Percentiles rank a stretch among this genome's conserved stretches.
phyloP scores from a whole-genome alignment of 176 grass and related monocot genomes.

The Oryza brachyantha region DNA sequence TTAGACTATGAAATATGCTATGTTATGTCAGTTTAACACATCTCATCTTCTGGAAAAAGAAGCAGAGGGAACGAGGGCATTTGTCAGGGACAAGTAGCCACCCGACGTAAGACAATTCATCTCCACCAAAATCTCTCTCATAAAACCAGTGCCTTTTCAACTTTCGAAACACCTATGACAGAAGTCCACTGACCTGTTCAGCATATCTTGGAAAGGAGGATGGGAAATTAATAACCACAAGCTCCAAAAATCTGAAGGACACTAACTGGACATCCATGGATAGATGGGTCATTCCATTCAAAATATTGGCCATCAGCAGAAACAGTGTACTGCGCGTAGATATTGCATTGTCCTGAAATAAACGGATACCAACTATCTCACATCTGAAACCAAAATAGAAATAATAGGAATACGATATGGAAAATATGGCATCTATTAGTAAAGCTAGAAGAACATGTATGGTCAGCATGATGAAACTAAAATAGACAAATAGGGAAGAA shows the following conservation, averaged over 20 bases:
- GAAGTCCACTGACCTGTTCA: conserved; percentile 56
- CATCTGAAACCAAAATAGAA: conserved; percentile 9
- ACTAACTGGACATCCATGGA: conserved; percentile 75
- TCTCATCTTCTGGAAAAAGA: background rate
- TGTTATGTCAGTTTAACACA: background rate
- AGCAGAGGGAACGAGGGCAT: background rate
- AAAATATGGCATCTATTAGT: conserved; percentile 20
- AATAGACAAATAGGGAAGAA: background rate
- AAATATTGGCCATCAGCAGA: conserved; percentile 80
- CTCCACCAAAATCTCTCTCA: conserved; percentile 17
- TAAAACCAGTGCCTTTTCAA: background rate
- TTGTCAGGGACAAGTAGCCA: background rate
- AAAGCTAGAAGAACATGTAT: background rate
- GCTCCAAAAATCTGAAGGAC: conserved; percentile 90
- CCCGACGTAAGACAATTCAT: background rate
- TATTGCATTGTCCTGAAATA: conserved; percentile 73
- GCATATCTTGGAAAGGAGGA: conserved; percentile 75
- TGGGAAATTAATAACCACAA: conserved; percentile 68
- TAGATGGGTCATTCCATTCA: conserved; percentile 87
- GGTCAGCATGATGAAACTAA: background rate
- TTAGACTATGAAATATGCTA: background rate
- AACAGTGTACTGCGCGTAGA: conserved; percentile 50
- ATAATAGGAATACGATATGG: background rate
- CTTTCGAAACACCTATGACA: background rate
- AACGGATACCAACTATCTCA: background rate